phyloP scores from a whole-genome alignment of 2,329 filamentous ascomycete species.

The Scytalidium lignicola region DNA sequence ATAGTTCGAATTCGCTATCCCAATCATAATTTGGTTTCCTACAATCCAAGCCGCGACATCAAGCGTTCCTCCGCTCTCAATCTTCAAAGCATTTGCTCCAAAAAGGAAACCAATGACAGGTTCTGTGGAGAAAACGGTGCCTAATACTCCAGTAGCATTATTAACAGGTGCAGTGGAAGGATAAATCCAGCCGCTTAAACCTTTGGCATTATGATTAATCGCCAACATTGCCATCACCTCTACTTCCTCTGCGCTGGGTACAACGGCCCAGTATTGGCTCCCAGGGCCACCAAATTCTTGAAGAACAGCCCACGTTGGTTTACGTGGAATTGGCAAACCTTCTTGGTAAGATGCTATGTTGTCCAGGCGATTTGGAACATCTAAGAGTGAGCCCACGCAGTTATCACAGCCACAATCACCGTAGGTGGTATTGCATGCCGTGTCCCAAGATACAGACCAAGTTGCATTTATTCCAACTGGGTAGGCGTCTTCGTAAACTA shows the following conservation, averaged over 20 bases:
- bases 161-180: constrained; percentile 29
- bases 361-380: constrained; percentile 40
- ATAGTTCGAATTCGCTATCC: constrained; percentile 33
- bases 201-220: constrained; percentile 45
- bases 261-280: constrained; percentile 38
- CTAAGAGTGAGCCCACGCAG: constrained; percentile 33
- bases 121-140: constrained; percentile 30
- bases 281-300: constrained; percentile 42
- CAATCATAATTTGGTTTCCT: constrained; percentile 31
- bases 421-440: constrained; percentile 43
- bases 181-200: constrained; percentile 41
- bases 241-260: constrained; percentile 39
- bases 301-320: constrained; percentile 44
- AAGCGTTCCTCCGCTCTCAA: constrained; percentile 5
- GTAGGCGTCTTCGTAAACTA: constrained; percentile 44
- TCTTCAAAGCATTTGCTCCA: constrained; percentile 12
- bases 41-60: constrained; percentile 38
- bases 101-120: constrained; percentile 33
- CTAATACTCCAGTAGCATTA: constrained; percentile 31
- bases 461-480: constrained; percentile 41
- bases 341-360: constrained; percentile 32
- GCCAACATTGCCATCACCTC: constrained; percentile 41
- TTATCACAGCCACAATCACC: constrained; percentile 47
- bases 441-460: constrained; percentile 38
- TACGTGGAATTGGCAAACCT: constrained; percentile 32